Evolutionary conservation across 2,329 filamentous ascomycete species (phyloP), one percentile per base, ranked within the genome.

Genomic region (Plectosphaerella sp.): DNA sequence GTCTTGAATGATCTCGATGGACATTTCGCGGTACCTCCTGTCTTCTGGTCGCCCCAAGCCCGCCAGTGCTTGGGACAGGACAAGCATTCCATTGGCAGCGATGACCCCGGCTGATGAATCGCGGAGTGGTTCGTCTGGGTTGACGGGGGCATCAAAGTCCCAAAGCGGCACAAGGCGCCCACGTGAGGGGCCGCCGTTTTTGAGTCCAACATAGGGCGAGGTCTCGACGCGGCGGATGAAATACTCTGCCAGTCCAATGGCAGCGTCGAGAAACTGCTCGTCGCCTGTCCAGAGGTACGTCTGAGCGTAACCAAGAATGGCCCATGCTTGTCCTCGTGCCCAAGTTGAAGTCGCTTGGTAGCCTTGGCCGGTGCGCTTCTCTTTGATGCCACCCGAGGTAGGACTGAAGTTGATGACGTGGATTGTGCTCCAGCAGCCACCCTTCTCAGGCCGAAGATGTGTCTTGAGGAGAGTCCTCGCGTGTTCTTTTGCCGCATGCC

Each of bases 271-370:
- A 47, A 78, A 79, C 2, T 65, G 64, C 0, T 52, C 18, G 1
- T 77, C 70, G 11, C 70, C 70, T 0, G 77, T 79, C 74, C 75
- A 79, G 33, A 61, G 60, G 51, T 75, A 79, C 0, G 74, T 72
- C 54, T 79, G 76, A 0, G 76, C 68, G 48, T 77, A 80, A 0
- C 77, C 77, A 15, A 78, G 62, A 15, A 79, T 73, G 1, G 67
- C 71, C 77, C 78, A 80, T 0, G 75, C 76, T 51, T 80, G 77
- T 2, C 77, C 77, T 12, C 77, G 69, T 5, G 72, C 68, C 78
- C 77, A 80, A 0, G 74, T 78, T 0, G 75, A 79, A 16, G 65
- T 60, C 35, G 72, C 71, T 0, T 62, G 56, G 55, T 72, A 75
- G 0, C 78, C 77, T 53, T 80, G 78, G 0, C 72, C 76, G 0